Percentiles rank a stretch among this genome's conserved stretches.
These are phyloP conservation scores for Talaromyces sp. DNA, from an alignment of 2,329 filamentous ascomycete species.

Conservation along the genomic window DNA sequence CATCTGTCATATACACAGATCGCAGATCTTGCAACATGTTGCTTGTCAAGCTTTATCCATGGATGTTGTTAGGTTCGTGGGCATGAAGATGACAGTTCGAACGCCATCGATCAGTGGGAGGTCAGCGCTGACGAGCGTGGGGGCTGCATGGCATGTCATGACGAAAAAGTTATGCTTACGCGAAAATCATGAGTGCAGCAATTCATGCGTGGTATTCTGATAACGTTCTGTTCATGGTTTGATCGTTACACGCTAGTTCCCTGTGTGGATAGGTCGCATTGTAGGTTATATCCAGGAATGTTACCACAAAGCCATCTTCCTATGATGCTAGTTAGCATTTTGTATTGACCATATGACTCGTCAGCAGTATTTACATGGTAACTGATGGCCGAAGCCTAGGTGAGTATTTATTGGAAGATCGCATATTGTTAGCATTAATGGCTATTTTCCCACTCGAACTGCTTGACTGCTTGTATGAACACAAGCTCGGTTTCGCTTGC, in stretches of 20 bases:
- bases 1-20: not conserved
- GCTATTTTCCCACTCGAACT: not conserved
- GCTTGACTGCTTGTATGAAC: not conserved
- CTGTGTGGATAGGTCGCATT: not conserved
- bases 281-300: not conserved
- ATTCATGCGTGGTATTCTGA: no score
- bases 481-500: not conserved
- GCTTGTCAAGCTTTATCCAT: not conserved
- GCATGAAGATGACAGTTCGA: not conserved
- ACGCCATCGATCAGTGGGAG: not conserved
- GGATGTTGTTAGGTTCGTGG: not conserved
- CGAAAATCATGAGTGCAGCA: not conserved
- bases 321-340: not conserved
- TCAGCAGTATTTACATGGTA: not conserved
- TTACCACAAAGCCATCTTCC: not conserved
- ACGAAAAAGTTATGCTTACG: not conserved
- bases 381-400: not conserved
- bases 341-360: not conserved
- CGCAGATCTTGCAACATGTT: not conserved
- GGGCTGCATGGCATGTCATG: not conserved
- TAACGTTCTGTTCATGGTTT: no score
- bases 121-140: conserved; percentile 3
- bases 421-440: not conserved
- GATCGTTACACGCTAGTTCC: not conserved
- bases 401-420: not conserved